Evolutionary conservation across 2,329 filamentous ascomycete genomes (phyloP).

Genomic region (Paraphoma chrysanthemicola): DNA sequence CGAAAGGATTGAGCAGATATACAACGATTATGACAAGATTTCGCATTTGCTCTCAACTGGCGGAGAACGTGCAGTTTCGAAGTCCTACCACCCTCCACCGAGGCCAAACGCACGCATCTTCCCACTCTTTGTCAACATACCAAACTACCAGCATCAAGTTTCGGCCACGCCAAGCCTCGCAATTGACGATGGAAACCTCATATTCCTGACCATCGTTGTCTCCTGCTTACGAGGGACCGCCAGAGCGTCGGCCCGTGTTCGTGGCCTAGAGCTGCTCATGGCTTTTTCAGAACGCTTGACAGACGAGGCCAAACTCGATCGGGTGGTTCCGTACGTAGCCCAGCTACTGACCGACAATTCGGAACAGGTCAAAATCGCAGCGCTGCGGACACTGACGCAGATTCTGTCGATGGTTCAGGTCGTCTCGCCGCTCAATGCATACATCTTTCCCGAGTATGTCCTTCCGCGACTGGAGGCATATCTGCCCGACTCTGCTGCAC

Average conservation of each 20-base stretch:
- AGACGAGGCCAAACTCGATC: conserved; percentile 94
- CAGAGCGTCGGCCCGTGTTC: conserved; percentile 82
- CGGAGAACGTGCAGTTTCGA: conserved; percentile 54
- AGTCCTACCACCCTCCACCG: conserved; percentile 37
- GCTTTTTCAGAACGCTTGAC: conserved; percentile 91
- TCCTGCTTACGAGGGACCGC: conserved; percentile 90
- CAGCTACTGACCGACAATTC: conserved; percentile 80
- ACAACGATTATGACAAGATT: conserved; percentile 96
- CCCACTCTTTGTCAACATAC: conserved; percentile 84
- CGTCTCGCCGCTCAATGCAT: conserved; percentile 77
- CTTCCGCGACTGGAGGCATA: conserved; percentile 66
- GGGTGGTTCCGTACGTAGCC: conserved; percentile 89
- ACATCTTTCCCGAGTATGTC: conserved; percentile 72
- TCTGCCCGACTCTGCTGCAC: conserved; percentile 54
- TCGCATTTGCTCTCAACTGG: conserved; percentile 88
- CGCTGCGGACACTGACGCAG: conserved; percentile 86
- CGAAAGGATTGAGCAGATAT: conserved; percentile 91
- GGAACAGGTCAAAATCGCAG: conserved; percentile 84
- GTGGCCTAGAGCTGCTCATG: conserved; percentile 88
- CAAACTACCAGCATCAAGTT: conserved; percentile 78
- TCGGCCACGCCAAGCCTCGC: conserved; percentile 66
- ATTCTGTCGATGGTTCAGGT: conserved; percentile 81
- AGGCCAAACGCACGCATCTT: conserved; percentile 67
- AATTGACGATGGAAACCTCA: conserved; percentile 86
- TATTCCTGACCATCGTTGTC: conserved; percentile 88